A percentile compares a stretch with the other conserved stretches of the same genome.
These are phyloP conservation scores for Boehmeria nivea DNA, from an alignment of 306 rosid genomes.

Conservation along the genomic window DNA sequence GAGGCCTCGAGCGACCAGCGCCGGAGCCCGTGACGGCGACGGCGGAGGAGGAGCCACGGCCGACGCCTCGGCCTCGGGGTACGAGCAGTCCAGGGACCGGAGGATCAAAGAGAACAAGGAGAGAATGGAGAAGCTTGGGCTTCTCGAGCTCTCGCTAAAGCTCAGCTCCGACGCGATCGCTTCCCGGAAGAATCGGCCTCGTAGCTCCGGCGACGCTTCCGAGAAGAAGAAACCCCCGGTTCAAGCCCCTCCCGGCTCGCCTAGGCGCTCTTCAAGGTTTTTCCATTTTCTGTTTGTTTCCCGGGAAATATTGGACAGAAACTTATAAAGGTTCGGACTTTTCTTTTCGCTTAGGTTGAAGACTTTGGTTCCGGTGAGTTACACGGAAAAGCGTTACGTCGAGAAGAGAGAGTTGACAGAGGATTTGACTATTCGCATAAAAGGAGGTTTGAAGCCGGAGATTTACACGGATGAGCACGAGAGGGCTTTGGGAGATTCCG, in stretches of 20 bases:
- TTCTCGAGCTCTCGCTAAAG: constrained; percentile 47
- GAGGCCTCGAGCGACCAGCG: constrained; percentile 8
- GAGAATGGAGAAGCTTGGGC: constrained; percentile 58
- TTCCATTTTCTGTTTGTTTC: background rate
- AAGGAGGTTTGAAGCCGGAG: constrained; percentile 61
- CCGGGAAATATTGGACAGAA: background rate
- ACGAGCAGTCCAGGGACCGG: constrained; percentile 53
- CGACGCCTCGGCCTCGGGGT: constrained; percentile 10
- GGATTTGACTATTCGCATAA: constrained; percentile 32
- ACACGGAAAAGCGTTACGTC: constrained; percentile 15
- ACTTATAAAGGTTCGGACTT: constrained; percentile 12
- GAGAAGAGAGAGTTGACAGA: constrained; percentile 13
- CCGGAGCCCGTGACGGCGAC: too few relatives aligned
- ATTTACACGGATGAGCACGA: constrained; percentile 62
- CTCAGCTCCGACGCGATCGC: constrained; percentile 30
- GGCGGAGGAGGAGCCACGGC: background rate
- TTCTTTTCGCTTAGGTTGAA: constrained; percentile 41
- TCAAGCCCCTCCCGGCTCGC: constrained; percentile 12
- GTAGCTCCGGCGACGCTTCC: background rate
- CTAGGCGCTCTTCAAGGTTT: constrained; percentile 74
- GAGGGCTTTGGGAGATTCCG: constrained; percentile 61
- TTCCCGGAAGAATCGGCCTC: constrained; percentile 8
- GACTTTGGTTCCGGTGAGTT: constrained; percentile 45
- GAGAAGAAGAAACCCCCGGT: constrained; percentile 1
- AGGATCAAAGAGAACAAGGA: constrained; percentile 68